Percentiles rank a stretch among this genome's conserved stretches.
Evolutionary conservation across 2,329 filamentous ascomycete species (phyloP).

Genomic region (Lizonia empirigonia): DNA sequence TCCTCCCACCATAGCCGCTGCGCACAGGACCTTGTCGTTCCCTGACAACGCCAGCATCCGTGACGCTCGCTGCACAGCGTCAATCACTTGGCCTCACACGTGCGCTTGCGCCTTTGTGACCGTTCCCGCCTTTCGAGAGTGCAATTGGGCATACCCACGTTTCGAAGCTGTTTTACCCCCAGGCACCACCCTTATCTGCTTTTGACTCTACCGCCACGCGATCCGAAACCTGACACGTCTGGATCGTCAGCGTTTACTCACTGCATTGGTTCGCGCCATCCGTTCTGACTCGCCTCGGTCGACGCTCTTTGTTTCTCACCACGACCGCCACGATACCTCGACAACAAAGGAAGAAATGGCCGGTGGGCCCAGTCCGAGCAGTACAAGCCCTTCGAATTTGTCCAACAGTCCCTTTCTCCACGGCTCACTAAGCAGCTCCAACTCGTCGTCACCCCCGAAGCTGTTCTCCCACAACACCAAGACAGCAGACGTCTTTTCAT

Average conservation of each 20-base stretch:
- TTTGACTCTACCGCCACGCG: constrained; percentile 22
- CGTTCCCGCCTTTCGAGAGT: constrained; percentile 2
- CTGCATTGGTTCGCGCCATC: constrained; percentile 28
- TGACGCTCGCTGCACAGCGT: constrained; percentile 26
- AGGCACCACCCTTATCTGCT: constrained; percentile 19
- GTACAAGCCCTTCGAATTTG: constrained; percentile 49
- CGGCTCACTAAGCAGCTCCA: constrained; percentile 49
- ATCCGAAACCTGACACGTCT: constrained; percentile 29
- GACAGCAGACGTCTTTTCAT: constrained; percentile 50
- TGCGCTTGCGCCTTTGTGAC: constrained; percentile 10
- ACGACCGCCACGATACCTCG: constrained; percentile 33
- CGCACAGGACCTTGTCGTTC: constrained; percentile 10
- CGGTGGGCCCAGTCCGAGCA: constrained; percentile 50
- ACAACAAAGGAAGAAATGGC: constrained; percentile 48
- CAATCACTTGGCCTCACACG: constrained; percentile 30
- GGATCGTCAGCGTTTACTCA: constrained; percentile 20
- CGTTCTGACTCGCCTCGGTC: constrained; percentile 21
- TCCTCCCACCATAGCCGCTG: constrained; percentile 19
- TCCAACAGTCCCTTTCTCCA: constrained; percentile 48
- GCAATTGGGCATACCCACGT: constrained; percentile 38
- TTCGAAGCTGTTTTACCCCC: constrained; percentile 45
- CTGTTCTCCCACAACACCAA: constrained; percentile 46
- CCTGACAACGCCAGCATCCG: constrained; percentile 14
- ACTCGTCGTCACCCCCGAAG: constrained; percentile 48
- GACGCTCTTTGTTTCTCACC: constrained; percentile 41